A percentile compares a stretch with the other conserved stretches of the same genome.
Evolutionary conservation across 176 grass and related monocot genomes (phyloP).

Genomic region (Avena sativa): DNA sequence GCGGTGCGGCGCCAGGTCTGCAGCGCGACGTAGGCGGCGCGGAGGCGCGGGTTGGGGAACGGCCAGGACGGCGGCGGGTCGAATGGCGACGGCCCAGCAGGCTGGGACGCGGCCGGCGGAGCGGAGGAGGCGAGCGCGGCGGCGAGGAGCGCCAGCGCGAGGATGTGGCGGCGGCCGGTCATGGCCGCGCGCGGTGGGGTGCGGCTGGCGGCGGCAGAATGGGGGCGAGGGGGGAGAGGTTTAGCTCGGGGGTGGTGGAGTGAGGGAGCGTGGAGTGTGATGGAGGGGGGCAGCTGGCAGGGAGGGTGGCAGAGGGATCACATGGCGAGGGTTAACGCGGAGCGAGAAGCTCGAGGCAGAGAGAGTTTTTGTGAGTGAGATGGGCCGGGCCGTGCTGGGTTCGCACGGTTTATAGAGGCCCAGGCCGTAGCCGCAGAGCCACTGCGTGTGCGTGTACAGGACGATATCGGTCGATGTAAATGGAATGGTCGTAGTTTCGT

Average conservation of each 20-base stretch:
- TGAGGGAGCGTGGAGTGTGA: not conserved
- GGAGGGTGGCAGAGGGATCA: conserved; percentile 19
- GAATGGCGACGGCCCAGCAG: not conserved
- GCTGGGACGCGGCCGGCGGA: not conserved
- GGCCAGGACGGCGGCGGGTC: conserved; percentile 21
- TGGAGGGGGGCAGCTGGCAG: not conserved
- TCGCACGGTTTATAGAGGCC: too few species aligned
- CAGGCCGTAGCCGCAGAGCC: too few species aligned
- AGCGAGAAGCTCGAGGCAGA: conserved; percentile 14
- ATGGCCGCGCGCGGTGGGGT: not conserved
- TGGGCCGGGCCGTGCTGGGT: not conserved
- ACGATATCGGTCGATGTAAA: not conserved
- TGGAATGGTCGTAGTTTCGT: not conserved
- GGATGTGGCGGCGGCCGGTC: conserved; percentile 22
- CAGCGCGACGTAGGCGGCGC: conserved; percentile 51
- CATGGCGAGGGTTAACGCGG: conserved; percentile 46
- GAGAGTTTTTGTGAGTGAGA: not conserved
- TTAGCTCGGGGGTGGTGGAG: not conserved
- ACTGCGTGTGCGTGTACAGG: not conserved
- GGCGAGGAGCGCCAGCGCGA: not conserved
- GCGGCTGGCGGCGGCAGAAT: conserved; percentile 8
- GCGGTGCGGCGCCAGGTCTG: conserved; percentile 55
- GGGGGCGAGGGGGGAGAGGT: conserved; percentile 11
- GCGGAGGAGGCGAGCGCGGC: not conserved
- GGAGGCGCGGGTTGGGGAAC: conserved; percentile 47